Base-by-base conservation (phyloP, 176 grass and related monocot species). In the Guadua angustifolia region DNA sequence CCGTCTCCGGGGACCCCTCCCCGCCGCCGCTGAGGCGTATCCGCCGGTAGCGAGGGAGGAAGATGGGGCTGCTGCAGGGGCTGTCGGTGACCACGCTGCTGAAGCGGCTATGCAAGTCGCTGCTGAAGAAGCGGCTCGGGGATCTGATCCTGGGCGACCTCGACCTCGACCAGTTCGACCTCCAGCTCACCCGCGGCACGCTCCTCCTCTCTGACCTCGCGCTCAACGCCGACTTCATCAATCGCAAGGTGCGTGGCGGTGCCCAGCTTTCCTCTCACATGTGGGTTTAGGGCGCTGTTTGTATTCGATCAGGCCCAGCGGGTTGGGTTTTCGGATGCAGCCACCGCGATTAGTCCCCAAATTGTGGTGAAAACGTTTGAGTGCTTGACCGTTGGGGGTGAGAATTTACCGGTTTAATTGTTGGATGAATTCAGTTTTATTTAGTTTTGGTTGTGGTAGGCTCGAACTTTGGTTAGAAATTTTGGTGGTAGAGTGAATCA, bases 41-140 rank as follows among this genome's bases (percentile, higher is more conserved):
- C 32, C 14, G 4, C 21, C 42, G 5, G 16, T 22, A 72, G 45
- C 7, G 47, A 52, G 25, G 21, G 69, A 26, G 53, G 70, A 67
- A 64, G 77, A 89, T 97, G 94, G 84, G 84, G 53, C 61, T 93
- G 7, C 40, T 86, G 33, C 79, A 81, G 56, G 83, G 78, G n/a
- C 73, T 95, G 6, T 88, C 78, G 12, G 56, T 87, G n/a, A 66
- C 69, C 66, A 92, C 77, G 45, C 78, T 91, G 49, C 58, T 99
- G 77, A 99, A 99, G 91, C 89, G 93, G 57, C 70, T 95, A 4
- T 99, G 93, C 78, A 95, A 94, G 82, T 95, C 94, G 80, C 87
- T 99, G 18, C 64, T 99, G 58, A 99, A 95, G 93, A 99, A 95
- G 87, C 87, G 91, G 84, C 86, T 99, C 6, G 96, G 96, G 67